phyloP scores from a whole-genome alignment of 2,329 filamentous ascomycete genomes.

The Orbilia javanica region DNA sequence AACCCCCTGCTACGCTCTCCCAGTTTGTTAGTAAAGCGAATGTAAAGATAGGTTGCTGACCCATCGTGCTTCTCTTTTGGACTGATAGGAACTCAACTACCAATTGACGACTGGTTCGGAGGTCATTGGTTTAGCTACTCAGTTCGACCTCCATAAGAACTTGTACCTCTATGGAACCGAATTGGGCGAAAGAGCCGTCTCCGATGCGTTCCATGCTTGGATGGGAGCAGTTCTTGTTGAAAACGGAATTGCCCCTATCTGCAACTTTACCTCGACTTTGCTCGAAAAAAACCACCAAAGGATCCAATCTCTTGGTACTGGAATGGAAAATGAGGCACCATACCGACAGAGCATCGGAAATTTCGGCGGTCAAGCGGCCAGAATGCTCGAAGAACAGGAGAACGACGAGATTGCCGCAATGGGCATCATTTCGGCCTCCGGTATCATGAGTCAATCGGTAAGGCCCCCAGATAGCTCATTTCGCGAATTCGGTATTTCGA shows the following conservation, averaged over 20 bases:
- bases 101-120: neutral
- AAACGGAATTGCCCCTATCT: conserved; percentile 5
- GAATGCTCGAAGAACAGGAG: neutral
- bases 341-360: neutral
- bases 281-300: neutral
- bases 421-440: no score
- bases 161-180: neutral
- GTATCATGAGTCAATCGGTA: neutral
- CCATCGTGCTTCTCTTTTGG: neutral
- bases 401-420: neutral
- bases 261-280: neutral
- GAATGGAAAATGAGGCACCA: neutral
- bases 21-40: neutral
- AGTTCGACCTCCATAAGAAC: conserved; percentile 1
- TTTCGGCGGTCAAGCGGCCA: neutral
- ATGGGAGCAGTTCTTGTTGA: conserved; percentile 24
- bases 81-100: conserved; percentile 3
- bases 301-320: neutral
- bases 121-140: neutral
- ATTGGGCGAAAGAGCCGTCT: neutral
- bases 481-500: no score
- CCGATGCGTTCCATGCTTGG: conserved; percentile 41
- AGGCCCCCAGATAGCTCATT: neutral
- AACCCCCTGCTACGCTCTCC: no score
- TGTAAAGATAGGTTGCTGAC: neutral